A percentile compares a stretch with the other conserved stretches of the same genome.
phyloP scores from a whole-genome alignment of 1,139 yeast genomes.

The Hyphopichia wangnamkhiaoensis region DNA sequence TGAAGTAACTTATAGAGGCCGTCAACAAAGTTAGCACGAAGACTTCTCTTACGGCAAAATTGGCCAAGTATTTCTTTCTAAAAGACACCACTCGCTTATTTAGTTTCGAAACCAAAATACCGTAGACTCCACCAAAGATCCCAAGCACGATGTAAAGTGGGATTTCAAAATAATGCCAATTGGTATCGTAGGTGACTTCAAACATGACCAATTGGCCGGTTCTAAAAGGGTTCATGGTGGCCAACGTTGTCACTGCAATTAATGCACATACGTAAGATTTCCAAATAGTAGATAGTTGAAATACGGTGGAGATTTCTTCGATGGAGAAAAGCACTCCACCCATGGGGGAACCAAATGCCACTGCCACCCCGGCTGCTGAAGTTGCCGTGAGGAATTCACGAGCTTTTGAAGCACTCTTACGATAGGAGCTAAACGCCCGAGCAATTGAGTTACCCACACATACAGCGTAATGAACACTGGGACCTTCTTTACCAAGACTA shows the following conservation, averaged over 20 bases:
- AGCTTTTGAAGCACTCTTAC: constrained; percentile 49
- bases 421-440: constrained; percentile 46
- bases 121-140: constrained; percentile 88
- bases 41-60: constrained; percentile 71
- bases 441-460: constrained; percentile 75
- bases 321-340: constrained; percentile 71
- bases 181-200: constrained; percentile 79
- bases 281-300: constrained; percentile 82
- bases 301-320: constrained; percentile 73
- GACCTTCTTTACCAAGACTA: constrained; percentile 84
- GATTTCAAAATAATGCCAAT: constrained; percentile 86
- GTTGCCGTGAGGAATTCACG: constrained; percentile 61
- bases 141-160: constrained; percentile 81
- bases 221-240: constrained; percentile 82
- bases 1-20: constrained; percentile 78
- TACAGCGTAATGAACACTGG: constrained; percentile 83
- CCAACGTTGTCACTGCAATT: constrained; percentile 79
- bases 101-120: constrained; percentile 75
- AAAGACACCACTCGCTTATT: constrained; percentile 79
- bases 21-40: constrained; percentile 66
- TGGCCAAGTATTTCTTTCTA: constrained; percentile 65
- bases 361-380: constrained; percentile 73
- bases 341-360: constrained; percentile 73
- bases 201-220: constrained; percentile 93
- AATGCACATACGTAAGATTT: constrained; percentile 89